These are phyloP conservation scores for Pythium graminicola DNA, from an alignment of 352 stramenopile species.

Conservation along the genomic window DNA sequence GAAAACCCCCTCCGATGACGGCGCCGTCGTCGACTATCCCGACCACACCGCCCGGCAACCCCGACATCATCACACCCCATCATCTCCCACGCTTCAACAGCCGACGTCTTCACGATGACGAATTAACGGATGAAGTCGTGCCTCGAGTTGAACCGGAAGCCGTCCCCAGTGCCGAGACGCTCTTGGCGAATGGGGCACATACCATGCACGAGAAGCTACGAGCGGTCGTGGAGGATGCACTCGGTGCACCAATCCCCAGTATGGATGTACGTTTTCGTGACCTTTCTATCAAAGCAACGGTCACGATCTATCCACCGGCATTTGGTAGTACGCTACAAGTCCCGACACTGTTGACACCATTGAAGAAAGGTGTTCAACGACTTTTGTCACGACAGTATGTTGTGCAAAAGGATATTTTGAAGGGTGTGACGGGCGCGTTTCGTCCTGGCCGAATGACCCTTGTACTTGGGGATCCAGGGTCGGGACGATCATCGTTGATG, in stretches of 20 bases:
- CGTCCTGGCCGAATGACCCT: conserved; percentile 42
- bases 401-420: conserved; percentile 45
- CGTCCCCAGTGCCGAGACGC: conserved; percentile 34
- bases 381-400: conserved; percentile 20
- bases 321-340: conserved; percentile 18
- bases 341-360: conserved; percentile 33
- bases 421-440: conserved; percentile 38
- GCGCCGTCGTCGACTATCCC: too few relatives aligned
- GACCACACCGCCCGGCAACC: too few relatives aligned
- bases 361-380: conserved; percentile 24
- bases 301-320: conserved; percentile 13
- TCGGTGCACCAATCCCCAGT: conserved; percentile 36
- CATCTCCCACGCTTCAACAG: conserved; percentile 32
- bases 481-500: conserved; percentile 37
- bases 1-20: too few relatives aligned
- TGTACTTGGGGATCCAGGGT: conserved; percentile 41
- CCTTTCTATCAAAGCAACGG: conserved; percentile 34
- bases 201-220: conserved; percentile 49
- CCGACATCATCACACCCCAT: conserved; percentile 13
- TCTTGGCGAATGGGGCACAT: conserved; percentile 39
- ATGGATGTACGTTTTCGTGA: conserved; percentile 50
- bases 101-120: conserved; percentile 8
- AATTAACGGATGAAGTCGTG: not conserved
- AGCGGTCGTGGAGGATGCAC: conserved; percentile 29
- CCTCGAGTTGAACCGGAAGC: conserved; percentile 24